Conservation (phyloP, 176 grass and related monocot genomes). For the Rhipidocladum racemiflorum region DNA sequence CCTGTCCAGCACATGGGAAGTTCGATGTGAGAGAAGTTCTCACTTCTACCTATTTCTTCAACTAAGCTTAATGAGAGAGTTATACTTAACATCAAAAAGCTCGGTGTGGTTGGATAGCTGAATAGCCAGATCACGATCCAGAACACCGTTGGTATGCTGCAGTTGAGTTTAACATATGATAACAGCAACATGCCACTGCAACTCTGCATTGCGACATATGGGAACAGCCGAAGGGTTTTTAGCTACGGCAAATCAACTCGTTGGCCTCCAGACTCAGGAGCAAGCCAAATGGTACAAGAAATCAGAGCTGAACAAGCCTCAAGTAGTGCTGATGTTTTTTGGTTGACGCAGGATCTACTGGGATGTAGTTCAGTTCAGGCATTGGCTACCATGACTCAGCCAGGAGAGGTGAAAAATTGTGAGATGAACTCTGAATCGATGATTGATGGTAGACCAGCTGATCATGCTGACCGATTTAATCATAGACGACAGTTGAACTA, state of each 20-base stretch:
- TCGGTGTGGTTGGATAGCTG: no score
- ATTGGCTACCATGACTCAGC: not conserved
- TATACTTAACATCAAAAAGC: no score
- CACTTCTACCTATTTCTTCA: conserved; percentile 49
- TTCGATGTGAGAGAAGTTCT: conserved; percentile 79
- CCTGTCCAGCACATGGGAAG: conserved; percentile 68
- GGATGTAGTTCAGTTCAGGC: not conserved
- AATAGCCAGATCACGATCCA: no score
- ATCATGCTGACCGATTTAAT: conserved; percentile 15
- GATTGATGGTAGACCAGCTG: not conserved
- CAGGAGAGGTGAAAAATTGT: not conserved
- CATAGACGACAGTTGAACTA: conserved; percentile 2
- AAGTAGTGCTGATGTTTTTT: conserved; percentile 43
- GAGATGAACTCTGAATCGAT: not conserved
- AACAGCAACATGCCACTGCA: not conserved
- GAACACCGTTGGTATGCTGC: not conserved
- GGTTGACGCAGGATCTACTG: conserved; percentile 39
- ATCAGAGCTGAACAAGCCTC: not conserved
- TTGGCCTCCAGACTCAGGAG: not conserved
- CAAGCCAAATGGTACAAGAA: conserved; percentile 10
- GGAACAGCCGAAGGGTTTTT: not conserved
- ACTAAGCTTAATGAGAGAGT: no score
- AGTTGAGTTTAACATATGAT: not conserved
- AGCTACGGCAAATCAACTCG: not conserved
- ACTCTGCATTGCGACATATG: not conserved